Evolutionary conservation across 2,329 filamentous ascomycete species (phyloP).

Genomic region (Fusarium robinianum): DNA sequence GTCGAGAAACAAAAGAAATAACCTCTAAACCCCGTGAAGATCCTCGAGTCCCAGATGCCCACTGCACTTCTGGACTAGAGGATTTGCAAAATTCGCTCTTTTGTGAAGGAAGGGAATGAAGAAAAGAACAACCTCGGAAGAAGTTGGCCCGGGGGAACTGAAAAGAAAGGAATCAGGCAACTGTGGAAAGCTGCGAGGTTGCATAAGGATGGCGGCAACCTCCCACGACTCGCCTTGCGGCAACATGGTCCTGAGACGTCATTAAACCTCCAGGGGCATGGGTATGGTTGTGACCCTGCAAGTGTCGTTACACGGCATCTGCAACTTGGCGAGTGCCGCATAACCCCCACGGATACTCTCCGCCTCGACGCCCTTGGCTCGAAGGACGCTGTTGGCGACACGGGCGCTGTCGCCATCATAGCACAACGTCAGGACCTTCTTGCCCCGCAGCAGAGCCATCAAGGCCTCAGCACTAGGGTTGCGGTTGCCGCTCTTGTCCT

Average conservation of each 20-base stretch:
- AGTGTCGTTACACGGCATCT: constrained; percentile 34
- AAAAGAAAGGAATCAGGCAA: not conserved
- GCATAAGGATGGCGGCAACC: too few species aligned
- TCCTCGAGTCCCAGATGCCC: constrained; percentile 23
- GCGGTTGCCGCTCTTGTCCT: constrained; percentile 35
- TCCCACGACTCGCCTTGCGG: too few species aligned
- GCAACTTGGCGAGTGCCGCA: constrained; percentile 32
- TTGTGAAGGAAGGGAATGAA: not conserved
- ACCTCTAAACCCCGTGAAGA: not conserved
- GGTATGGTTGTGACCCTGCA: constrained; percentile 31
- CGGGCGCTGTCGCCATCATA: constrained; percentile 59
- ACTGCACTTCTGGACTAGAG: constrained; percentile 31
- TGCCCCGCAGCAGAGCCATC: constrained; percentile 39
- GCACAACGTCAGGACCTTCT: constrained; percentile 53
- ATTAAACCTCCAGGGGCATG: constrained; percentile 33
- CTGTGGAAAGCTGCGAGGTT: not conserved
- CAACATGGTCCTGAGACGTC: not conserved
- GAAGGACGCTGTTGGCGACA: constrained; percentile 58
- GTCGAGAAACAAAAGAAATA: constrained; percentile 7
- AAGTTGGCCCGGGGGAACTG: not conserved
- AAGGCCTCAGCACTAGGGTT: constrained; percentile 37
- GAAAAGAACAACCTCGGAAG: too few species aligned
- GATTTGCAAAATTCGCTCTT: not conserved
- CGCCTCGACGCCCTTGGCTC: constrained; percentile 54
- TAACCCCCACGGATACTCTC: constrained; percentile 52